These are phyloP conservation scores for Candida sithepensis DNA, from an alignment of 805 yeast genomes.

Conservation along the genomic window DNA sequence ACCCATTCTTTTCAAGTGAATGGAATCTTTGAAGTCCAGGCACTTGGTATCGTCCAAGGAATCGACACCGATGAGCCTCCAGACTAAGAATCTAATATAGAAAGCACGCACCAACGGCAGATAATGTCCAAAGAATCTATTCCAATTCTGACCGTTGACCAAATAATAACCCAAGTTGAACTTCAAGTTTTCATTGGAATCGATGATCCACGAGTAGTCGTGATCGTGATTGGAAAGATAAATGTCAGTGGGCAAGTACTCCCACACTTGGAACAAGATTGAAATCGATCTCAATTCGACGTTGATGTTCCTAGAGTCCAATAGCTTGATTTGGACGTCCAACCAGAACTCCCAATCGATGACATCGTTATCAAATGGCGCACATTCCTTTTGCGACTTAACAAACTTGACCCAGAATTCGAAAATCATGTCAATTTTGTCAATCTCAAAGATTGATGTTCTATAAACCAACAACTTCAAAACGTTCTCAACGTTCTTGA, in stretches of 20 bases:
- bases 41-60: constrained; percentile 9
- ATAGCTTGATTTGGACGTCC: constrained; percentile 51
- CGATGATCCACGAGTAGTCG: constrained; percentile 36
- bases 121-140: constrained; percentile 69
- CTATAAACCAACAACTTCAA: constrained; percentile 22
- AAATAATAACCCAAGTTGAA: constrained; percentile 53
- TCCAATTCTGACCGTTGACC: constrained; percentile 48
- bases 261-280: constrained; percentile 72
- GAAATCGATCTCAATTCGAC: constrained; percentile 62
- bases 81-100: constrained; percentile 61
- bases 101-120: constrained; percentile 70
- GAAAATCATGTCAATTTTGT: constrained; percentile 22
- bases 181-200: constrained; percentile 39
- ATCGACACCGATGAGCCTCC: constrained; percentile 48
- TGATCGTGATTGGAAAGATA: constrained; percentile 1
- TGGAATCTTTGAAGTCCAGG: constrained; percentile 16
- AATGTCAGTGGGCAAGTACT: constrained; percentile 44
- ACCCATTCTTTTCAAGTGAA: constrained; percentile 10
- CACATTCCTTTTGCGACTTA: constrained; percentile 15
- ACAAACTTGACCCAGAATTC: constrained; percentile 24
- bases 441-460: constrained; percentile 22
- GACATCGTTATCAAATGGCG: constrained; percentile 11
- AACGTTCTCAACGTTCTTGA: constrained; percentile 21
- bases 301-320: constrained; percentile 60
- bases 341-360: constrained; percentile 82